A percentile compares a stretch with the other conserved stretches of the same genome.
Conservation (phyloP, 805 yeast species). For the Saturnispora serradocipensis region DNA sequence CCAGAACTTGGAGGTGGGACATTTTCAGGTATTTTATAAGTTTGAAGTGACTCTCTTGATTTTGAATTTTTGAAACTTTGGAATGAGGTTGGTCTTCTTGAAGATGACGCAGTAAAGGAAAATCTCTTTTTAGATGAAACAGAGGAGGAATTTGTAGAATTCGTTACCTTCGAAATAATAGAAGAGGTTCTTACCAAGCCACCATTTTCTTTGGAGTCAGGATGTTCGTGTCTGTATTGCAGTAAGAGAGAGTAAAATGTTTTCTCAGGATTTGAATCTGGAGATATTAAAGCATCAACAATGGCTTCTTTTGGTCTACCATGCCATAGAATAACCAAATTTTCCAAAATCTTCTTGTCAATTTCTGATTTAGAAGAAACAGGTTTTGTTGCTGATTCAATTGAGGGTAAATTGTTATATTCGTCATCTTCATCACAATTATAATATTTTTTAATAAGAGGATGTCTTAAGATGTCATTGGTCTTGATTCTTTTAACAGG, state of each 20-base stretch:
- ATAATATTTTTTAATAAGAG: slow-evolving; percentile 69
- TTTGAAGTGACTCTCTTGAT: slow-evolving; percentile 15
- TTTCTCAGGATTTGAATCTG: slow-evolving; percentile 28
- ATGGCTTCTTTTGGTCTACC: slow-evolving; percentile 36
- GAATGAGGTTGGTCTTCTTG: slow-evolving; percentile 39
- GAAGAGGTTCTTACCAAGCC: slow-evolving; percentile 25
- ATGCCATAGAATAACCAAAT: slow-evolving; percentile 50
- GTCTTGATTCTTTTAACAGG: slow-evolving; percentile 76
- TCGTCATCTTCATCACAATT: slow-evolving; percentile 30
- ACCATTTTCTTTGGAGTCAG: slow-evolving; percentile 14
- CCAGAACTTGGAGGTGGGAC: slow-evolving; percentile 9
- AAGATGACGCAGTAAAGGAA: slow-evolving; percentile 37
- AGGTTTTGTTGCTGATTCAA: slow-evolving; percentile 43
- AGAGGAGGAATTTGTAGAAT: not conserved
- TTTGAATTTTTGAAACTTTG: slow-evolving; percentile 23
- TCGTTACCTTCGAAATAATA: slow-evolving; percentile 22
- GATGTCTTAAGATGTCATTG: slow-evolving; percentile 69
- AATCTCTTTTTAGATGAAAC: slow-evolving; percentile 30
- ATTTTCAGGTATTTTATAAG: slow-evolving; percentile 1
- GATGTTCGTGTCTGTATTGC: slow-evolving; percentile 30
- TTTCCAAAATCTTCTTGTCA: slow-evolving; percentile 44
- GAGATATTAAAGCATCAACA: slow-evolving; percentile 20
- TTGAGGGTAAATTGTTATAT: slow-evolving; percentile 41
- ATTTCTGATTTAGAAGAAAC: slow-evolving; percentile 36
- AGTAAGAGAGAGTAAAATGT: slow-evolving; percentile 30